Percentiles rank a stretch among this genome's conserved stretches.
Evolutionary conservation across 768 basidiomycete species (phyloP).

Genomic region (Termitomyces sp.): DNA sequence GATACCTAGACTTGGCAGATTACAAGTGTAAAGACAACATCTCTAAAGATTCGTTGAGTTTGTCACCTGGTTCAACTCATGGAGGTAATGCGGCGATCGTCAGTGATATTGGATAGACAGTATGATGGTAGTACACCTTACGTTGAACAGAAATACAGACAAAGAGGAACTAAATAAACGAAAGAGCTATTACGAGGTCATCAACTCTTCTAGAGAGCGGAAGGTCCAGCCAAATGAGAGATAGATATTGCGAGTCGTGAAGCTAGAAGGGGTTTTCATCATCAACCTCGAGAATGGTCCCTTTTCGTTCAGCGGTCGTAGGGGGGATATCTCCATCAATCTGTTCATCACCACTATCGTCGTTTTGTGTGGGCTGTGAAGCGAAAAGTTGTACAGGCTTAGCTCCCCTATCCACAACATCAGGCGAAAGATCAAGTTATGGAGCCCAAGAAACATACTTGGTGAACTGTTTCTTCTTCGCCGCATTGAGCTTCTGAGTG

Average conservation of each 20-base stretch:
- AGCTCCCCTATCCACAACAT: constrained; percentile 35
- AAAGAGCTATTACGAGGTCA: constrained; percentile 10
- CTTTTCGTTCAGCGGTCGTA: constrained; percentile 20
- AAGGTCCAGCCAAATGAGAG: constrained; percentile 16
- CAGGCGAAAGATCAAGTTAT: constrained; percentile 3
- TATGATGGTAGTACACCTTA: constrained; percentile 14
- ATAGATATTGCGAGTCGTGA: constrained; percentile 5
- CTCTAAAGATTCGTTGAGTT: neutral
- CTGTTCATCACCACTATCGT: constrained; percentile 34
- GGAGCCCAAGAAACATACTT: constrained; percentile 50
- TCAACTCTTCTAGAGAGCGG: constrained; percentile 14
- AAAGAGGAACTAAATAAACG: constrained; percentile 8
- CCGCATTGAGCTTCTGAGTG: constrained; percentile 86
- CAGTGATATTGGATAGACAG: neutral
- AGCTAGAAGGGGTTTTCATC: constrained; percentile 72
- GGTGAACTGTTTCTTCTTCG: constrained; percentile 88
- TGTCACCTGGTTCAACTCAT: neutral
- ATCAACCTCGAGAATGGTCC: constrained; percentile 35
- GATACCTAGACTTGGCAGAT: neutral
- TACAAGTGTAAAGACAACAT: neutral
- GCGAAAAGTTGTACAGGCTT: constrained; percentile 62
- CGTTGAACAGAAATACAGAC: constrained; percentile 16
- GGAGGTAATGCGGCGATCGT: neutral
- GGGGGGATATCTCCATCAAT: constrained; percentile 18
- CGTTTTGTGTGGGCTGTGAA: constrained; percentile 30